These are phyloP conservation scores for Cladophialophora exuberans DNA, from an alignment of 2,329 filamentous ascomycete species.

Conservation along the genomic window DNA sequence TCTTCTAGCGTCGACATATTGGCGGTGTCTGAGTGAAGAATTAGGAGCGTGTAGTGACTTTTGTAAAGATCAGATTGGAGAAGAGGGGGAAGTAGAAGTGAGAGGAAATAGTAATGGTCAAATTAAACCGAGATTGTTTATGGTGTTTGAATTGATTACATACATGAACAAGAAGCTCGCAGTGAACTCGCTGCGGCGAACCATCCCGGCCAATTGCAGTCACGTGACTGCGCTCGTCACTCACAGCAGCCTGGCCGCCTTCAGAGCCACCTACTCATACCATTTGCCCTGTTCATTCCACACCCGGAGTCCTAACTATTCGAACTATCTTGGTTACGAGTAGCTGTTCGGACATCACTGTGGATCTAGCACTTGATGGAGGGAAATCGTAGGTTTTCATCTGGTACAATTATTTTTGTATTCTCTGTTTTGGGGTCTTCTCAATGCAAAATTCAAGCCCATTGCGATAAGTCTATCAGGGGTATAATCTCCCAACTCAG, in stretches of 20 bases:
- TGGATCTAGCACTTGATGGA: not conserved
- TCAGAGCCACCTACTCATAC: not conserved
- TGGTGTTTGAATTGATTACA: constrained; percentile 17
- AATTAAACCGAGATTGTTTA: not conserved
- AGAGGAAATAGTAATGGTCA: not conserved
- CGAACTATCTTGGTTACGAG: not conserved
- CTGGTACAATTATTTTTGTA: not conserved
- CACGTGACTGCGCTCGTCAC: constrained; percentile 20
- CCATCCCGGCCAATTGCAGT: not conserved
- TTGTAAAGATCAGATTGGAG: not conserved
- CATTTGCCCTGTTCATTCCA: constrained; percentile 2
- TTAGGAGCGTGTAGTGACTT: not conserved
- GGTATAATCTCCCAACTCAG: constrained; percentile 24
- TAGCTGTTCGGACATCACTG: not conserved
- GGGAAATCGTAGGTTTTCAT: not conserved
- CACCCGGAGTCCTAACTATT: not conserved
- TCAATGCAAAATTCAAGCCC: not conserved
- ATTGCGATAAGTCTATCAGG: constrained; percentile 24
- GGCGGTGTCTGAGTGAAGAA: constrained; percentile 20
- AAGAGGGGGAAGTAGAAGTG: not conserved
- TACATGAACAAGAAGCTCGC: constrained; percentile 7
- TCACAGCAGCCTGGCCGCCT: constrained; percentile 24
- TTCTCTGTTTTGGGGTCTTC: not conserved
- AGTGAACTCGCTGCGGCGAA: constrained; percentile 19
- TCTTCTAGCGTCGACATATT: constrained; percentile 89